Conservation (phyloP, 2,329 filamentous ascomycete species). For the Fusarium bulbicola region DNA sequence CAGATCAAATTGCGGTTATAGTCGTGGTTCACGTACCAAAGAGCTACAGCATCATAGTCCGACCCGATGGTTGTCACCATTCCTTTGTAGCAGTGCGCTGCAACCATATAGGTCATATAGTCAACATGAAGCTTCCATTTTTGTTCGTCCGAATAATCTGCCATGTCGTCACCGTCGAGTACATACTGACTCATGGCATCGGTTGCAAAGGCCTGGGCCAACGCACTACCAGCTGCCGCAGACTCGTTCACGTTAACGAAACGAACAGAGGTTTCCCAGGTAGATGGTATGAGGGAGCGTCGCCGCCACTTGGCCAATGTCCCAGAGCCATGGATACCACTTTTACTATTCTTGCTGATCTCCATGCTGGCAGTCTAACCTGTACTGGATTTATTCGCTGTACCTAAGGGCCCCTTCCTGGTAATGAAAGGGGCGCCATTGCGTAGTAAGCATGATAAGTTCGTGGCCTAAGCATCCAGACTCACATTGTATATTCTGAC, state of each 20-base stretch:
- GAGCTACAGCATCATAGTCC: conserved; percentile 79
- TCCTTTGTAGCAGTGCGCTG: conserved; percentile 78
- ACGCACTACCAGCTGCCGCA: conserved; percentile 73
- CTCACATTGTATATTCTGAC: conserved; percentile 61
- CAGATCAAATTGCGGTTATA: not conserved
- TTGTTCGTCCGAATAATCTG: conserved; percentile 68
- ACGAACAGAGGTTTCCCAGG: conserved; percentile 67
- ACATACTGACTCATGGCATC: conserved; percentile 81
- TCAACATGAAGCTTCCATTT: conserved; percentile 81
- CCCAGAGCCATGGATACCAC: conserved; percentile 18
- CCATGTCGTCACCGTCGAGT: conserved; percentile 75
- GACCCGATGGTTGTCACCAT: conserved; percentile 78
- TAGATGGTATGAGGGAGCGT: conserved; percentile 61
- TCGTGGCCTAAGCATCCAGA: conserved; percentile 24
- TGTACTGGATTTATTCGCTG: conserved; percentile 31
- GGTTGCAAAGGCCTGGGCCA: conserved; percentile 80
- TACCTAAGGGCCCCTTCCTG: conserved; percentile 33
- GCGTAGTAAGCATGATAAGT: conserved; percentile 37
- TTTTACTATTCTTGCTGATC: conserved; percentile 45
- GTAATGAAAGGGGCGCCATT: conserved; percentile 27
- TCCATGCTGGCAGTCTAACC: conserved; percentile 54
- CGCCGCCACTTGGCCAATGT: conserved; percentile 43
- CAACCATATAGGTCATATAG: conserved; percentile 80
- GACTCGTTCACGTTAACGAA: conserved; percentile 72
- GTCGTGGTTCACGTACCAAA: conserved; percentile 68